These are phyloP conservation scores for Talaromyces rugulosus DNA, from an alignment of 2,329 filamentous ascomycete species.

Conservation along the genomic window DNA sequence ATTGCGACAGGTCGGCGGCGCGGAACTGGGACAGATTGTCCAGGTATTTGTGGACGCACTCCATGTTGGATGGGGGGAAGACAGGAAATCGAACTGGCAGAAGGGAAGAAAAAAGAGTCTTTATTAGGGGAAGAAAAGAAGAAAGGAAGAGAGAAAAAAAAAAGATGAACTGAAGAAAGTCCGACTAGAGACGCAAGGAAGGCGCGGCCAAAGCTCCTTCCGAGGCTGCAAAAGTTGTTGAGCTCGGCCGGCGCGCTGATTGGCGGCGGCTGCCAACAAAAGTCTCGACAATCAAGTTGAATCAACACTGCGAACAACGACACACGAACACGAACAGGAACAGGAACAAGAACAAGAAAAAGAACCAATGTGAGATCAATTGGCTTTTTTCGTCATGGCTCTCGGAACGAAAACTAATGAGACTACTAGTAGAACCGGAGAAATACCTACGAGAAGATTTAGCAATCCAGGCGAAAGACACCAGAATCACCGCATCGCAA, in stretches of 20 bases:
- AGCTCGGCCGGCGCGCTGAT: not conserved
- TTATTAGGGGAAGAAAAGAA: not conserved
- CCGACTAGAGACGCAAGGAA: not conserved
- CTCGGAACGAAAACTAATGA: not conserved
- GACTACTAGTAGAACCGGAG: not conserved
- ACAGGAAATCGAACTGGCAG: not conserved
- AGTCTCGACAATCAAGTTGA: not conserved
- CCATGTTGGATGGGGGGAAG: conserved; percentile 21
- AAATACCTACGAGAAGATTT: not conserved
- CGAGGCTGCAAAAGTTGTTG: conserved; percentile 6
- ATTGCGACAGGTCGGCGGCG: conserved; percentile 30
- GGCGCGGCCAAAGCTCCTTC: not conserved
- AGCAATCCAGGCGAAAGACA: not conserved
- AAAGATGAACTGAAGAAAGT: too few species aligned
- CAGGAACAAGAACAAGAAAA: not conserved
- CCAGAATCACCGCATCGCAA: not conserved
- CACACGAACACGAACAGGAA: not conserved
- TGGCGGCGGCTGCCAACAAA: not conserved
- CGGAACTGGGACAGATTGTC: conserved; percentile 31
- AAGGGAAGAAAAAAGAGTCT: not conserved
- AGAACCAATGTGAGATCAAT: not conserved
- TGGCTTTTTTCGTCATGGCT: not conserved
- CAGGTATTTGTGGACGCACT: conserved; percentile 26
- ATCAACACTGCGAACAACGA: not conserved
- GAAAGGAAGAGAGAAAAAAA: not conserved